A percentile compares a stretch with the other conserved stretches of the same genome.
Evolutionary conservation across 1,139 yeast species (phyloP).

Genomic region (Diutina siamensis): DNA sequence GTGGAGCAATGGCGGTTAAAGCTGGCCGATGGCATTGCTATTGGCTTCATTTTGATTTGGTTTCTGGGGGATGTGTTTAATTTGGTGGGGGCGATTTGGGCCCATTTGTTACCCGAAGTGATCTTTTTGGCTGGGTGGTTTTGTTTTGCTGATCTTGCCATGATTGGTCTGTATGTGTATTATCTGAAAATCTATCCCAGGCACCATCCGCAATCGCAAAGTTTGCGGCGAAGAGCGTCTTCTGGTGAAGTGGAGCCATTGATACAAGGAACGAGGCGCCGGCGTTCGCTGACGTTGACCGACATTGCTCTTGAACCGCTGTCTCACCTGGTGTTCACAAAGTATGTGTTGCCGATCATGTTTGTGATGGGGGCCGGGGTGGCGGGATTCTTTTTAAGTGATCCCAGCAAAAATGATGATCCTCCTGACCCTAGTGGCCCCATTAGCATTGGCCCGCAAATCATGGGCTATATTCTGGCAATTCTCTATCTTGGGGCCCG

Average conservation of each 20-base stretch:
- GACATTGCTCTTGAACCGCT: constrained; percentile 34
- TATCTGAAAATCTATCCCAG: constrained; percentile 34
- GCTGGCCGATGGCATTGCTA: constrained; percentile 70
- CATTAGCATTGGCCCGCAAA: constrained; percentile 48
- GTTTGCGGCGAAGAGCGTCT: neutral
- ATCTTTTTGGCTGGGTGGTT: constrained; percentile 64
- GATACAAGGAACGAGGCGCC: constrained; percentile 8
- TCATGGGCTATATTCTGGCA: constrained; percentile 66
- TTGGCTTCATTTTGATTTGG: constrained; percentile 63
- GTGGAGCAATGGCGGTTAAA: constrained; percentile 73
- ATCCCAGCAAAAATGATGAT: neutral
- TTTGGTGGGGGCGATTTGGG: constrained; percentile 62
- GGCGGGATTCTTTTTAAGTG: constrained; percentile 46
- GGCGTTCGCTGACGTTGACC: constrained; percentile 34
- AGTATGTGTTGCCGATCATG: constrained; percentile 46
- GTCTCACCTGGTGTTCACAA: constrained; percentile 34
- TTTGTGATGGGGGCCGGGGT: constrained; percentile 62
- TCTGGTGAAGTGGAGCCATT: neutral
- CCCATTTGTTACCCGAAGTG: constrained; percentile 58
- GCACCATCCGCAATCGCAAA: constrained; percentile 14
- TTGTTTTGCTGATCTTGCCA: constrained; percentile 54
- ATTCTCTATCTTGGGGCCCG: constrained; percentile 62
- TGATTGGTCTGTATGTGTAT: constrained; percentile 52
- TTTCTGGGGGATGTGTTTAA: constrained; percentile 63
- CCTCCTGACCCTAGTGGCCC: constrained; percentile 4